These are phyloP conservation scores for Pelargonium myrrhifolium DNA, from an alignment of 441 rosid species.

Conservation along the genomic window DNA sequence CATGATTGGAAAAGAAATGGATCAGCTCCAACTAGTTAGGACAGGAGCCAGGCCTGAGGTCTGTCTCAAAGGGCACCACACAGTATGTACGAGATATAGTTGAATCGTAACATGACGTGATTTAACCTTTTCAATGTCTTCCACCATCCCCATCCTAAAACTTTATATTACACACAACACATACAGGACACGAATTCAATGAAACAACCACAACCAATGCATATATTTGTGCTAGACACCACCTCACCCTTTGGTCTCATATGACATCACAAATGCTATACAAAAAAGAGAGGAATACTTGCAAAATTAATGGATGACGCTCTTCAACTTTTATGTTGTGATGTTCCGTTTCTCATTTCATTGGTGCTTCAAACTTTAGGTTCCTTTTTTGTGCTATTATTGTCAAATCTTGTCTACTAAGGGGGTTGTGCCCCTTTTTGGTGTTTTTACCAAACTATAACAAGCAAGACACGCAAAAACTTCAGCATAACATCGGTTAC, in stretches of 20 bases:
- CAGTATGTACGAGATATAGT: not conserved
- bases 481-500: not conserved
- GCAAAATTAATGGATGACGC: too few relatives aligned
- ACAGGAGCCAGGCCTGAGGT: not conserved
- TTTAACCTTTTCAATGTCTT: not conserved
- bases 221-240: not conserved
- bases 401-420: conserved; percentile 2
- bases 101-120: not conserved
- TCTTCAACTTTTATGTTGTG: not conserved
- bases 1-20: not conserved
- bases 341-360: not conserved
- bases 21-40: not conserved
- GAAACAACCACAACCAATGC: not conserved
- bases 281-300: too few relatives aligned
- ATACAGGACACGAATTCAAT: not conserved
- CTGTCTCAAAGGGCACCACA: not conserved
- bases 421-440: not conserved
- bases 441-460: not conserved
- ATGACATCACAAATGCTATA: not conserved
- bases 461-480: not conserved
- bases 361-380: not conserved
- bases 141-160: not conserved
- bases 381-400: not conserved
- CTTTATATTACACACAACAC: not conserved
- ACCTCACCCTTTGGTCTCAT: not conserved